Evolutionary conservation across 1,139 yeast species (phyloP).

Genomic region (Candida sp.): DNA sequence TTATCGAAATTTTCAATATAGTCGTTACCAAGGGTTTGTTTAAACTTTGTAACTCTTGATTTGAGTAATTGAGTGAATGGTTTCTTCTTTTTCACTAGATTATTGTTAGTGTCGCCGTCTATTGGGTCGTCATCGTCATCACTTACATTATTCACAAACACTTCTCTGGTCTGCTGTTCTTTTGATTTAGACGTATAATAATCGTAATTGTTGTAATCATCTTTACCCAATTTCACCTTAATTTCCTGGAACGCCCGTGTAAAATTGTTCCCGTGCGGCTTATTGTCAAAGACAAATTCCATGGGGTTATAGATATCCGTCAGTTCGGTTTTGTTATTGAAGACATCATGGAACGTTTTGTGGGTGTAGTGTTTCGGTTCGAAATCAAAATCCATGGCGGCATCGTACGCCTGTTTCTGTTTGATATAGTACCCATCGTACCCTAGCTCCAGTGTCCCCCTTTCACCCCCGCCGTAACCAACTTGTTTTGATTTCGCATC

Average conservation of each 20-base stretch:
- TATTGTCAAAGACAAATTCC: slow-evolving; percentile 37
- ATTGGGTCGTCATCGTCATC: slow-evolving; percentile 15
- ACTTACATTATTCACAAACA: slow-evolving; percentile 10
- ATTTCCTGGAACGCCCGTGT: slow-evolving; percentile 26
- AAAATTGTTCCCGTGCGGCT: slow-evolving; percentile 18
- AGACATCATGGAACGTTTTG: slow-evolving; percentile 39
- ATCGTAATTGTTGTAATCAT: slow-evolving; percentile 34
- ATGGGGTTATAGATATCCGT: slow-evolving; percentile 37
- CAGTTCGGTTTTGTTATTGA: slow-evolving; percentile 28
- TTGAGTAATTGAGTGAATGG: slow-evolving; percentile 23
- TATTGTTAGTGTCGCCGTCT: slow-evolving; percentile 6
- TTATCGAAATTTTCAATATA: slow-evolving; percentile 23
- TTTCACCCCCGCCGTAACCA: background rate
- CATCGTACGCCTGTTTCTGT: slow-evolving; percentile 34
- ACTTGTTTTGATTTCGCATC: background rate
- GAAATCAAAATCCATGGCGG: slow-evolving; percentile 19
- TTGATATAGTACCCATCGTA: slow-evolving; percentile 33
- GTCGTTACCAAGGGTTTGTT: slow-evolving; percentile 27
- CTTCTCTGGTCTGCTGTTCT: slow-evolving; percentile 7
- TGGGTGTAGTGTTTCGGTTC: slow-evolving; percentile 41
- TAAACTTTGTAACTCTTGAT: slow-evolving; percentile 24
- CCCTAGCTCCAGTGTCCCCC: background rate
- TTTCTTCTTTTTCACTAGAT: slow-evolving; percentile 19
- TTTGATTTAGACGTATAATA: slow-evolving; percentile 25
- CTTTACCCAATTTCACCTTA: slow-evolving; percentile 27